Base-by-base conservation (phyloP, 768 basidiomycete species). In the Tricholoma furcatifolium region DNA sequence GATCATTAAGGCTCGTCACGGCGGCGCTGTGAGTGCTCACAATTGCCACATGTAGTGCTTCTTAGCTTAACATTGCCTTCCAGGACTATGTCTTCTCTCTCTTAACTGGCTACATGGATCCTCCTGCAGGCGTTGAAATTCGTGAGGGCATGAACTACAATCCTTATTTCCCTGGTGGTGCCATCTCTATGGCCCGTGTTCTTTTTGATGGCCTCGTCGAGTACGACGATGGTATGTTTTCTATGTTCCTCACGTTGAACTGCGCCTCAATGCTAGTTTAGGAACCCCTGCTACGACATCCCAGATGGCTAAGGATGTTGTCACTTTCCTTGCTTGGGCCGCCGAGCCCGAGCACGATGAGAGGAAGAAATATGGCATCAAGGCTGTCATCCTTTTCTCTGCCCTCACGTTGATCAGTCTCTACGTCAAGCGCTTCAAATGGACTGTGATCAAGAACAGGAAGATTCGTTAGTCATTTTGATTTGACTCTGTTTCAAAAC, bases 261-360 rank as follows among this genome's bases (percentile, higher is more conserved):
- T 27, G 23, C 35, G 39, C 9, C 9, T 27, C 27, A 27, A 27
- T 7, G 27, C 7, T 23, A 44, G 42, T 38, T 43, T 48, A 93
- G 91, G 90, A 44, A 98, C 97, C 3, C 94, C 97, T 12, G 92
- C 96, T 11, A 99, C 97, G 43, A 87, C 93, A 6, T 91, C 93
- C 5, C 97, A 99, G 70, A 95, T 99, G 96, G 96, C 97, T 61
- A 99, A 98, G 80, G 97, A 99, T 66, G 94, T 99, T 49, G 83
- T 83, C 42, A 92, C 90, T 2, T 98, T 98, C 87, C 74, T 98
- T 45, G 85, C 84, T 74, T 98, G 95, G 95, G 92, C 96, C 15
- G 84, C 97, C 52, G 97, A 99, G 70, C 97, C 97, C 27, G 97
- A 99, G 70, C 91, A 95, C 64, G 97, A 99, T 66, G 89, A 95